Conservation (phyloP, 345 rosid species). For the Rhizophora mangle region DNA sequence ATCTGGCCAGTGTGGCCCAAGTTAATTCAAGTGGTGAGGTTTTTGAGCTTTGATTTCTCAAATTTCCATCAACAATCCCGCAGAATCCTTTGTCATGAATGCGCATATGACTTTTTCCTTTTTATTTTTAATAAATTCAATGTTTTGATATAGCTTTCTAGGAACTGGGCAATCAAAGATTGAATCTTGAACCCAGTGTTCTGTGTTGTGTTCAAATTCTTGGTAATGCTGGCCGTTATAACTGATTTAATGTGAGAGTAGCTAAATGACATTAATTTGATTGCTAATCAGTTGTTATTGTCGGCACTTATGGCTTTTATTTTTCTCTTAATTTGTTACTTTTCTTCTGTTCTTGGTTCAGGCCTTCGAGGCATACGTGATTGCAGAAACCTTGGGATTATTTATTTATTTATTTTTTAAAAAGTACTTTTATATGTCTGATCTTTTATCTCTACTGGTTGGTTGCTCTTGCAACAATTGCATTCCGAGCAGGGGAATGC, state of each 20-base stretch:
- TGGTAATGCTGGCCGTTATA: background rate
- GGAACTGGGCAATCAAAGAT: background rate
- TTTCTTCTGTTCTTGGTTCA: background rate
- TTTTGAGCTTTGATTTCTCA: too few relatives aligned
- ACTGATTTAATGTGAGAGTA: background rate
- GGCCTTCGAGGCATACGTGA: too few relatives aligned
- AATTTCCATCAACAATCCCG: too few relatives aligned
- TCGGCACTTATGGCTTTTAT: background rate
- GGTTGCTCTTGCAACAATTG: background rate
- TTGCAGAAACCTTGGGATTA: too few relatives aligned
- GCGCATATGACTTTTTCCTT: background rate
- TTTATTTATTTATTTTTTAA: background rate
- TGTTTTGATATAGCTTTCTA: background rate
- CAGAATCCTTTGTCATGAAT: too few relatives aligned
- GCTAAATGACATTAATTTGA: constrained; percentile 8
- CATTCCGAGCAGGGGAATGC: constrained; percentile 47
- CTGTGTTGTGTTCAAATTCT: background rate
- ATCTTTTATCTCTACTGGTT: background rate
- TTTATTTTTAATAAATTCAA: background rate
- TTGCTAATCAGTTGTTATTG: background rate
- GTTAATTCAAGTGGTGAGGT: too few relatives aligned
- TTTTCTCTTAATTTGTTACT: background rate
- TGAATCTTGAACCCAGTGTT: background rate
- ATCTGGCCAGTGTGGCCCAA: too few relatives aligned
- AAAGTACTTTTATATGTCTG: background rate